Percentiles rank a stretch among this genome's conserved stretches.
These are phyloP conservation scores for Marasmius tenuissimus DNA, from an alignment of 1,284 basidiomycete genomes.

Conservation along the genomic window DNA sequence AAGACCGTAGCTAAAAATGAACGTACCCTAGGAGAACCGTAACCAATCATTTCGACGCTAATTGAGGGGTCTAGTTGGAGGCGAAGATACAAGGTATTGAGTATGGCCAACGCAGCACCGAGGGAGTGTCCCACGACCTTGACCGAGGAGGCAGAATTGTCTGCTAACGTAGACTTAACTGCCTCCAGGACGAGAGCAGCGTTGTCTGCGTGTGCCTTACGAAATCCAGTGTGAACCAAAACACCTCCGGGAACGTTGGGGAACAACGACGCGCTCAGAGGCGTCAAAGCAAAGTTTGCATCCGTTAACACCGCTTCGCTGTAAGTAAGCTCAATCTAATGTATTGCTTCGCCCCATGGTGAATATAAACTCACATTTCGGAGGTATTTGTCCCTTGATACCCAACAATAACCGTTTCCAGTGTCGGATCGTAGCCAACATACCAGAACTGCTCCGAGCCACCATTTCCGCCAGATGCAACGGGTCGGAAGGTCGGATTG, in stretches of 20 bases:
- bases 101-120: conserved; percentile 53
- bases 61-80: conserved; percentile 28
- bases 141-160: conserved; percentile 40
- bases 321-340: neutral
- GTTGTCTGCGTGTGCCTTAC: conserved; percentile 47
- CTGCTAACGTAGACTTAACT: conserved; percentile 41
- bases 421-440: conserved; percentile 33
- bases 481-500: conserved; percentile 52
- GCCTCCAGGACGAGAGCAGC: conserved; percentile 48
- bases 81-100: conserved; percentile 38
- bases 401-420: conserved; percentile 44
- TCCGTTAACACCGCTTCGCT: conserved; percentile 57
- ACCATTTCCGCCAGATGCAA: conserved; percentile 64
- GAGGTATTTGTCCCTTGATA: conserved; percentile 53
- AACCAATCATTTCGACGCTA: conserved; percentile 36
- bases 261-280: conserved; percentile 50
- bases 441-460: conserved; percentile 46
- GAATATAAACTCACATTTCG: conserved; percentile 40
- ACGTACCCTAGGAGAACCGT: conserved; percentile 58
- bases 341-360: neutral
- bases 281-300: conserved; percentile 39
- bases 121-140: conserved; percentile 58
- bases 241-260: conserved; percentile 51
- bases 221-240: conserved; percentile 59
- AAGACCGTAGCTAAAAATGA: neutral